Conservation (phyloP, 1,284 basidiomycete species). For the Sutorius eximius region DNA sequence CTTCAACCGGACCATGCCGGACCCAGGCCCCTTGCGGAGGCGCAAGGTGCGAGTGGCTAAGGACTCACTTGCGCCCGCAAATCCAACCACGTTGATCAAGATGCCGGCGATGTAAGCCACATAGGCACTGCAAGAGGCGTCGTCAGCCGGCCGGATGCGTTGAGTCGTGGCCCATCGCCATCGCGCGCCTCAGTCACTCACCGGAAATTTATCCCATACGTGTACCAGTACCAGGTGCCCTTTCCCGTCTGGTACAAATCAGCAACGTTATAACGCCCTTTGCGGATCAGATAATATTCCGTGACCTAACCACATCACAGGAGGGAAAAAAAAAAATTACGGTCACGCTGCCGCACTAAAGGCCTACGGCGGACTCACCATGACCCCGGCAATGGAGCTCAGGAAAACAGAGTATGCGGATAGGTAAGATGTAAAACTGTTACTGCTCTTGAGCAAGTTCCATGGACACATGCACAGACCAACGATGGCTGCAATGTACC, state of each 20-base stretch:
- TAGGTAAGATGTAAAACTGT: conserved; percentile 80
- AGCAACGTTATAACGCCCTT: conserved; percentile 68
- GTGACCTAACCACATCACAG: conserved; percentile 47
- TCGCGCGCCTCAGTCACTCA: conserved; percentile 25
- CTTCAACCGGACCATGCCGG: neutral
- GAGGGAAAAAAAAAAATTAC: neutral
- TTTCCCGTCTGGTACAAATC: conserved; percentile 66
- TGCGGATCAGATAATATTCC: conserved; percentile 79
- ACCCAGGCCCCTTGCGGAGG: neutral
- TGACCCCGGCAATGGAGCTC: conserved; percentile 81
- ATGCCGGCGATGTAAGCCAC: conserved; percentile 75
- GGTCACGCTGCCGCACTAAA: neutral
- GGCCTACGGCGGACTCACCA: conserved; percentile 43
- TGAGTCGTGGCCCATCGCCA: neutral
- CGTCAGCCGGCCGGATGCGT: neutral
- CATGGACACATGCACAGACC: conserved; percentile 79
- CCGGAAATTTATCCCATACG: conserved; percentile 72
- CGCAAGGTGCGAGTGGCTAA: neutral
- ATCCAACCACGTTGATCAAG: conserved; percentile 78
- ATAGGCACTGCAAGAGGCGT: conserved; percentile 51
- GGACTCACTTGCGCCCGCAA: conserved; percentile 60
- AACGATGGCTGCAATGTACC: conserved; percentile 74
- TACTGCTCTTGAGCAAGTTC: conserved; percentile 76
- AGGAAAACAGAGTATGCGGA: conserved; percentile 83
- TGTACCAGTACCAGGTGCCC: conserved; percentile 77